These are phyloP conservation scores for Pseudogymnoascus sp. DNA, from an alignment of 2,329 filamentous ascomycete genomes.

Conservation along the genomic window DNA sequence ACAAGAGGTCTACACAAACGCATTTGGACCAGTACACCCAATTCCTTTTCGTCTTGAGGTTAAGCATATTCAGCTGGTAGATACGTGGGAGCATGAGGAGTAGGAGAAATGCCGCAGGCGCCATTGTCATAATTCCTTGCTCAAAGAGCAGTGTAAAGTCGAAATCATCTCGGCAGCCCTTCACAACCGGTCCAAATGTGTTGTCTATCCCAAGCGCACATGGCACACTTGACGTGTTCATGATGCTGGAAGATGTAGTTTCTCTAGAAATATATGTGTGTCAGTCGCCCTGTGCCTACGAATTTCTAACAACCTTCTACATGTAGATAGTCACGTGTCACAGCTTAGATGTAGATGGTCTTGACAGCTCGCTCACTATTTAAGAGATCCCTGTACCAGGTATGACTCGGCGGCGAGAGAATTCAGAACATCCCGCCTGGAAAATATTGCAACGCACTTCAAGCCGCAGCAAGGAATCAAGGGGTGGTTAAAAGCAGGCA, in stretches of 20 bases:
- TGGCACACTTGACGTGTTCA: constrained; percentile 3
- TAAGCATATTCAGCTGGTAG: background rate
- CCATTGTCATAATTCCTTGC: constrained; percentile 18
- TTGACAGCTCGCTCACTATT: background rate
- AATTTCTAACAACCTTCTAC: background rate
- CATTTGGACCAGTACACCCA: constrained; percentile 6
- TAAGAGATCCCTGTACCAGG: background rate
- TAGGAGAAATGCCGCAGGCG: background rate
- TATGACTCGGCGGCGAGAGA: background rate
- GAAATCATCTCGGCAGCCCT: constrained; percentile 22
- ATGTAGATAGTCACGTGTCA: background rate
- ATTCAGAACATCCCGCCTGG: no score
- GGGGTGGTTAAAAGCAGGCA: no score
- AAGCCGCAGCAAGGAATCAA: no score
- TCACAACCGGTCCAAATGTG: constrained; percentile 24
- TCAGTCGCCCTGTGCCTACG: background rate
- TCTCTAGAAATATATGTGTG: background rate
- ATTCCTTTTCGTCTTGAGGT: background rate
- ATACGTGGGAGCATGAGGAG: background rate
- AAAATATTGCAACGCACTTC: no score
- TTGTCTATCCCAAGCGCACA: constrained; percentile 14
- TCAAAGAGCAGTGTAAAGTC: constrained; percentile 29
- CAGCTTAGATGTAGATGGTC: background rate
- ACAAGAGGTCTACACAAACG: constrained; percentile 1
- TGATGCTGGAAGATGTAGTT: background rate